Conservation (phyloP, 2,329 filamentous ascomycete species). For the Fusarium paranaense region DNA sequence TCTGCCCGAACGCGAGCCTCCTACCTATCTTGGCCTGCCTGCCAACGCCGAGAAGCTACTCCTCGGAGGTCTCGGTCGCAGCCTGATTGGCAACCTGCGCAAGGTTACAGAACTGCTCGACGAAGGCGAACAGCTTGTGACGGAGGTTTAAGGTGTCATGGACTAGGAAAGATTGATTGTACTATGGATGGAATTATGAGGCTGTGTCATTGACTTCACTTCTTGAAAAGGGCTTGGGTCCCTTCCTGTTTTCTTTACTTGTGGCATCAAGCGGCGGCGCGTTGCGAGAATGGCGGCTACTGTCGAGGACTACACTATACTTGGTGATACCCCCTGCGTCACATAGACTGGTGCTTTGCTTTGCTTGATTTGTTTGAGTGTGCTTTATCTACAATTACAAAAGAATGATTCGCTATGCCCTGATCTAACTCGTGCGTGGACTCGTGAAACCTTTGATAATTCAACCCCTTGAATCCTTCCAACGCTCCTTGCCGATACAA, state of each 20-base stretch:
- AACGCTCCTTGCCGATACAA: background rate
- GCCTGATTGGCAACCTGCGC: slow-evolving; percentile 85
- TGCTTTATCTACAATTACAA: background rate
- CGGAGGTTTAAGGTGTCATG: slow-evolving; percentile 60
- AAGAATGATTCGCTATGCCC: slow-evolving; percentile 3
- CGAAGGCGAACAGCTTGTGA: slow-evolving; percentile 92
- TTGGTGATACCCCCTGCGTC: slow-evolving; percentile 39
- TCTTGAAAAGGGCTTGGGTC: slow-evolving; percentile 1
- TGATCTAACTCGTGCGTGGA: background rate
- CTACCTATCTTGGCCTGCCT: slow-evolving; percentile 92
- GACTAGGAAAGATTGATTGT: background rate
- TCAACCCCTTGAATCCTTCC: background rate
- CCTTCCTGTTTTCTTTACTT: slow-evolving; percentile 12
- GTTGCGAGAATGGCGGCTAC: slow-evolving; percentile 3
- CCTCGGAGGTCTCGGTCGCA: slow-evolving; percentile 86
- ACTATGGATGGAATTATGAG: background rate
- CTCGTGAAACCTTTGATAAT: background rate
- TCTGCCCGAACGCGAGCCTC: slow-evolving; percentile 93
- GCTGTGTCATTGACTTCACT: slow-evolving; percentile 4
- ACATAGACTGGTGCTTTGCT: slow-evolving; percentile 25
- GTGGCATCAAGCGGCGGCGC: slow-evolving; percentile 25
- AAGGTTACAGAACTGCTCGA: slow-evolving; percentile 90
- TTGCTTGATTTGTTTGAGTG: slow-evolving; percentile 9
- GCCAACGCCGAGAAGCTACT: slow-evolving; percentile 97
- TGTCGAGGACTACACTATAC: slow-evolving; percentile 16